These are phyloP conservation scores for Fusarium liriodendri DNA, from an alignment of 2,329 filamentous ascomycete species.

Conservation along the genomic window DNA sequence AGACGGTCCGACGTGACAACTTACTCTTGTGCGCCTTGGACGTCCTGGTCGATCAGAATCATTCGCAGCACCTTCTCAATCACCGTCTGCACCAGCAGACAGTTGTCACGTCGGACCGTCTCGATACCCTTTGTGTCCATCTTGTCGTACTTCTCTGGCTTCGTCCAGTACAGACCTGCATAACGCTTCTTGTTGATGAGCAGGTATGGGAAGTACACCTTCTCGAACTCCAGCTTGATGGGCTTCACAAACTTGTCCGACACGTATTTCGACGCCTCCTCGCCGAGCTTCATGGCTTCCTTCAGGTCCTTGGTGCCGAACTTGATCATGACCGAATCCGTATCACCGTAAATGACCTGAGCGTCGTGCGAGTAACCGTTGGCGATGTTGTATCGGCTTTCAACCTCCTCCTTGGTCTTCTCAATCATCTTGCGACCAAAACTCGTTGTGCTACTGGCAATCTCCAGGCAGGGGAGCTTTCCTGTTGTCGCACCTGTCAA, in stretches of 20 bases:
- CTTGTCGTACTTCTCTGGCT: constrained; percentile 94
- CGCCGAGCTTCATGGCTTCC: constrained; percentile 93
- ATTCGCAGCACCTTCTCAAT: constrained; percentile 97
- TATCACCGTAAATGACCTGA: constrained; percentile 98
- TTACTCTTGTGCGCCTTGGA: constrained; percentile 92
- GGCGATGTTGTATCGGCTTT: constrained; percentile 87
- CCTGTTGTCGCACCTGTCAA: constrained; percentile 95
- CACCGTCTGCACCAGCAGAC: constrained; percentile 92
- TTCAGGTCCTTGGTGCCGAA: constrained; percentile 90
- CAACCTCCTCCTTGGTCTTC: constrained; percentile 95
- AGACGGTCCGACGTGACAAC: constrained; percentile 52
- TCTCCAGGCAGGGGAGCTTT: constrained; percentile 93
- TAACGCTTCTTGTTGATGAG: constrained; percentile 99
- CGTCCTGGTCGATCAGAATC: constrained; percentile 93
- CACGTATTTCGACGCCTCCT: constrained; percentile 89
- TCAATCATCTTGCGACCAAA: constrained; percentile 99
- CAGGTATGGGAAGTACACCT: constrained; percentile 97
- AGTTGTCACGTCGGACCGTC: constrained; percentile 97
- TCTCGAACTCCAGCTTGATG: constrained; percentile 99
- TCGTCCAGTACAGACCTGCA: constrained; percentile 97
- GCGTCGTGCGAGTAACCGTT: constrained; percentile 97
- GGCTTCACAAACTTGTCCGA: constrained; percentile 94
- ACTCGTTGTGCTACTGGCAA: constrained; percentile 96
- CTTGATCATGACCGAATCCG: constrained; percentile 99
- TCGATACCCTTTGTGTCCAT: constrained; percentile 99